Percentiles rank a stretch among this genome's conserved stretches.
These are phyloP conservation scores for Epichloe sp. DNA, from an alignment of 2,329 filamentous ascomycete species.

Conservation along the genomic window DNA sequence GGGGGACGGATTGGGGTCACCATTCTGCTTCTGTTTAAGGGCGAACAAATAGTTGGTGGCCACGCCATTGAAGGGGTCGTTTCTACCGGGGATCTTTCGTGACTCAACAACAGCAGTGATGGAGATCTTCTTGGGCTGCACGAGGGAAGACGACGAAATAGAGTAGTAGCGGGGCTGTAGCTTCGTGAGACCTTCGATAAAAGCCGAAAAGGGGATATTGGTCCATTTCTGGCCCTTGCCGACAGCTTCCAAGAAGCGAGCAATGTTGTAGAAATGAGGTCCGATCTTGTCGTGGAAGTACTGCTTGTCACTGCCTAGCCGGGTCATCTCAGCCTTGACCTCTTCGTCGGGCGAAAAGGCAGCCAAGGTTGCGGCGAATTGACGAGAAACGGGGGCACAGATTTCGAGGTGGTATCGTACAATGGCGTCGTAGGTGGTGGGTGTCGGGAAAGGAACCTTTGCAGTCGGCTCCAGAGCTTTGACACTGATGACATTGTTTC, in stretches of 20 bases:
- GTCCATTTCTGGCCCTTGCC: constrained; percentile 65
- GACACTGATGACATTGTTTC: constrained; percentile 70
- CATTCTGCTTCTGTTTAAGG: constrained; percentile 92
- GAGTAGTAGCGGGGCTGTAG: constrained; percentile 98
- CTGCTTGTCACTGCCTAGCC: constrained; percentile 84
- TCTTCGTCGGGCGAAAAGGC: constrained; percentile 79
- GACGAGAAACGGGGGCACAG: constrained; percentile 86
- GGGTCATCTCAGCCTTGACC: constrained; percentile 76
- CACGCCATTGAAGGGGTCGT: constrained; percentile 77
- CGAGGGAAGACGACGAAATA: constrained; percentile 90
- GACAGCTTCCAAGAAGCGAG: constrained; percentile 64
- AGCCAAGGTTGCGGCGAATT: constrained; percentile 78
- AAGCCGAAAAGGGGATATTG: constrained; percentile 80
- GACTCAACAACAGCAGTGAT: constrained; percentile 92
- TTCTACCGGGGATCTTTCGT: constrained; percentile 61
- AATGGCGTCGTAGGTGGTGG: constrained; percentile 90
- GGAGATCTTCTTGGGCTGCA: constrained; percentile 88
- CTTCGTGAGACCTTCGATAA: constrained; percentile 89
- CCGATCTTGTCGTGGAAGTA: constrained; percentile 83
- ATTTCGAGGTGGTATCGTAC: constrained; percentile 95
- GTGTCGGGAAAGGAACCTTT: constrained; percentile 94
- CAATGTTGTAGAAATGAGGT: constrained; percentile 76
- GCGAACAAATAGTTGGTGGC: constrained; percentile 94
- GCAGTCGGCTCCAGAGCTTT: constrained; percentile 89
- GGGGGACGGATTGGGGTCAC: constrained; percentile 66